Evolutionary conservation across 192 early-diverging fungal genomes (phyloP).

Genomic region (Backusella circina): DNA sequence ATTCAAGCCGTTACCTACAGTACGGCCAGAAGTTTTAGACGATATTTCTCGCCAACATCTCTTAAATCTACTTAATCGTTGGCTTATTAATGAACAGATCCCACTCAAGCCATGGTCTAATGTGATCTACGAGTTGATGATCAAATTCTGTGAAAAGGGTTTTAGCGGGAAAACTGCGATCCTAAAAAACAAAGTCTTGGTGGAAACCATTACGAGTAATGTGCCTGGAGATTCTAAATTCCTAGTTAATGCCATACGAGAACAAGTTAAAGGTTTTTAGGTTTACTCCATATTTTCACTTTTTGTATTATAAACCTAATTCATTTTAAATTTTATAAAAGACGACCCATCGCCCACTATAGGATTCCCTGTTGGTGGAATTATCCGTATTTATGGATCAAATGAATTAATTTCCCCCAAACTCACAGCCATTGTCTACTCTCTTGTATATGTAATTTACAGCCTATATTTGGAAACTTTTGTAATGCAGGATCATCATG

Average conservation of each 20-base stretch:
- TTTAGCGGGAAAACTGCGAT: not conserved
- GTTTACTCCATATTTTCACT: not conserved
- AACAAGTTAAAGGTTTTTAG: not conserved
- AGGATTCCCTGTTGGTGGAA: constrained; percentile 8
- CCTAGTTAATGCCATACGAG: not conserved
- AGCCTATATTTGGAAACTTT: constrained; percentile 74
- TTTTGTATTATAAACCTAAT: not conserved
- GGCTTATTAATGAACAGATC: not conserved
- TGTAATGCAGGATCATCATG: constrained; percentile 70
- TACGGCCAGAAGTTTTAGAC: not conserved
- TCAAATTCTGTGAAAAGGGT: not conserved
- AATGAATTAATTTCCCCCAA: not conserved
- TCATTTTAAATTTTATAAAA: not conserved
- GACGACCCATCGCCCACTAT: not conserved
- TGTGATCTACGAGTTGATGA: not conserved
- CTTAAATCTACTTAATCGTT: not conserved
- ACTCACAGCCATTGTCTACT: constrained; percentile 52
- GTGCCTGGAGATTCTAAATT: not conserved
- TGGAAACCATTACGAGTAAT: not conserved
- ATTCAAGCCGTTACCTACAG: not conserved
- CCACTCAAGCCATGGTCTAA: not conserved
- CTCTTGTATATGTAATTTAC: constrained; percentile 73
- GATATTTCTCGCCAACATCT: not conserved
- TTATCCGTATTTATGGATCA: constrained; percentile 11
- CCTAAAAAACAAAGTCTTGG: not conserved